Conservation (phyloP, 2,329 filamentous ascomycete genomes). For the Drechslerella coelobrocha region DNA sequence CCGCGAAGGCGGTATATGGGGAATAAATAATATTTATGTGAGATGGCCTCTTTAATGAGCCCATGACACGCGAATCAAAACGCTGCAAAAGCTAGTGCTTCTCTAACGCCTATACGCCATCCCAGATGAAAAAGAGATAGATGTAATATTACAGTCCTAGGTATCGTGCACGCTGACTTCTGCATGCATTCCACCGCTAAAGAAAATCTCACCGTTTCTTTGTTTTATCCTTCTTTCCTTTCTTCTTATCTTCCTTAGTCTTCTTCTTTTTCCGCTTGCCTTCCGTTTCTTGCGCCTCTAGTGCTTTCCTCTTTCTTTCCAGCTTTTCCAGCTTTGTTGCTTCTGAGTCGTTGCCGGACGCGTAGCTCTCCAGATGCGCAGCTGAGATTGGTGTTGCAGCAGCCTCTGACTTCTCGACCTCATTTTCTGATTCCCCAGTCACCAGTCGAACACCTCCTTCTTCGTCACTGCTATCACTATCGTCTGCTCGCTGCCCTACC, state of each 20-base stretch:
- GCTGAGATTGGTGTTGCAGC: conserved; percentile 10
- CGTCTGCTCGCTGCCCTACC: conserved; percentile 21
- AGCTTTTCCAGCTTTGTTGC: conserved; percentile 52
- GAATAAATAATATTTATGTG: too few species aligned
- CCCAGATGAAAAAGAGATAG: conserved; percentile 55
- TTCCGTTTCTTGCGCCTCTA: conserved; percentile 48
- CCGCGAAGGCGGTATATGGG: too few species aligned
- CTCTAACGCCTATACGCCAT: conserved; percentile 54
- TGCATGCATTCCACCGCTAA: too few species aligned
- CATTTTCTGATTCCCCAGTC: conserved; percentile 30
- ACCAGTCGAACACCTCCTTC: conserved; percentile 33
- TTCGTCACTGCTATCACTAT: conserved; percentile 23
- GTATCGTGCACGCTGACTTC: too few species aligned
- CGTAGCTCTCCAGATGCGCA: conserved; percentile 52
- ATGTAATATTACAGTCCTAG: too few species aligned
- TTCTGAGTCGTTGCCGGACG: conserved; percentile 54
- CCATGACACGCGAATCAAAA: conserved; percentile 54
- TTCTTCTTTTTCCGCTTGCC: conserved; percentile 52
- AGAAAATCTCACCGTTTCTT: too few species aligned
- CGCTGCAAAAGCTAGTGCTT: conserved; percentile 57
- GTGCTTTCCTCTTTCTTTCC: conserved; percentile 55
- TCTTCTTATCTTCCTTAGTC: conserved; percentile 53
- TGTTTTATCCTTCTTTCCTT: conserved; percentile 51
- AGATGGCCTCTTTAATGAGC: too few species aligned
- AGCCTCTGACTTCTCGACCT: conserved; percentile 40